Evolutionary conservation across 495 filamentous ascomycete genomes (phyloP).

Genomic region (Hypomontagnella submonticulosa): DNA sequence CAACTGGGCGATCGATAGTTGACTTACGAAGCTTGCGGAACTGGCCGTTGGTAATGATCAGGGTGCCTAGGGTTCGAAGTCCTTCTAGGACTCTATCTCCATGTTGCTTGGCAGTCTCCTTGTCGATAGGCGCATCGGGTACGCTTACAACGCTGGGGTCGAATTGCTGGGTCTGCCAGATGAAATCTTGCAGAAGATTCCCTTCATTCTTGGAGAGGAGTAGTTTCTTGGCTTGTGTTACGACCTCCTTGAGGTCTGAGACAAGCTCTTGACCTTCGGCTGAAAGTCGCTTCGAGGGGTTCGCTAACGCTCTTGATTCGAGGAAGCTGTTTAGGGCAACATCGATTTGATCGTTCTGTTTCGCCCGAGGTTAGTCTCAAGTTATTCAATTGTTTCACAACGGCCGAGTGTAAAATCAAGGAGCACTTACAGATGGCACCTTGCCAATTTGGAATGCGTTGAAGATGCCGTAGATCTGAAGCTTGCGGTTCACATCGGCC

Average conservation of each 20-base stretch:
- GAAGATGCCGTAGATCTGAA: conserved; percentile 93
- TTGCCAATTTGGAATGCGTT: conserved; percentile 90
- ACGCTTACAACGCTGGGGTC: conserved; percentile 66
- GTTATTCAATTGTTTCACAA: background rate
- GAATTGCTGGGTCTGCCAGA: conserved; percentile 88
- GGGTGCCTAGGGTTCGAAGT: conserved; percentile 85
- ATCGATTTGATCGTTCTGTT: conserved; percentile 91
- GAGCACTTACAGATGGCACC: conserved; percentile 80
- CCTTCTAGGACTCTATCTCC: conserved; percentile 83
- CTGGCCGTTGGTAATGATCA: conserved; percentile 95
- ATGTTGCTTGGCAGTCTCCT: conserved; percentile 80
- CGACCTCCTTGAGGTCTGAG: conserved; percentile 79
- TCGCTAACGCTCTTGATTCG: conserved; percentile 69
- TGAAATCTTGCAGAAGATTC: conserved; percentile 93
- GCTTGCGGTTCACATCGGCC: conserved; percentile 87
- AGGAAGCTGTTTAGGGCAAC: conserved; percentile 89
- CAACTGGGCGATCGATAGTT: background rate
- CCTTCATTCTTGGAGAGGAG: conserved; percentile 96
- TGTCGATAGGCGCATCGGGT: conserved; percentile 75
- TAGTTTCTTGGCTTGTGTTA: conserved; percentile 86
- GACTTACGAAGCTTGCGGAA: conserved; percentile 91
- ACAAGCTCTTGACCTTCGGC: conserved; percentile 81
- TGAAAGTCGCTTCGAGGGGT: conserved; percentile 82
- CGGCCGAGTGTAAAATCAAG: background rate
- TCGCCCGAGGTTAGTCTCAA: conserved; percentile 45